Evolutionary conservation across 441 rosid genomes (phyloP).

Genomic region (Jatropha podagrica): DNA sequence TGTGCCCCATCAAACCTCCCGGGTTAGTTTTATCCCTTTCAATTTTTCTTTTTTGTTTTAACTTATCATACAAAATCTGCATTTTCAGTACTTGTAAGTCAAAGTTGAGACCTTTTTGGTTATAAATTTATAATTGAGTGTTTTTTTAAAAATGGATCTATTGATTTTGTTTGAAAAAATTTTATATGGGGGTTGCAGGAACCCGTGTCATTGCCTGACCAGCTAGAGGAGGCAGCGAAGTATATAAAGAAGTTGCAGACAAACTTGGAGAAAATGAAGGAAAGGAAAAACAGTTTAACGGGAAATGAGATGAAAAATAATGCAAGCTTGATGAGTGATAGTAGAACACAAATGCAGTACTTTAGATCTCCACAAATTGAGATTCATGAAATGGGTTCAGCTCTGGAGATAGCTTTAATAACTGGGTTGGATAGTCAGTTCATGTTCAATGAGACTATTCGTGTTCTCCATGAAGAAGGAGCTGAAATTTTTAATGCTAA

Average conservation of each 20-base stretch:
- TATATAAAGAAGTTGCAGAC: slow-evolving; percentile 69
- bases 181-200: slow-evolving; percentile 37
- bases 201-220: slow-evolving; percentile 55
- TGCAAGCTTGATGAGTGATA: neutral
- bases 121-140: no score
- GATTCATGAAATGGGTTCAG: slow-evolving; percentile 52
- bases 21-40: slow-evolving; percentile 34
- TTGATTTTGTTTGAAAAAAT: no score
- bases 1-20: slow-evolving; percentile 50
- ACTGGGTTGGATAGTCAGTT: slow-evolving; percentile 49
- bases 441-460: slow-evolving; percentile 49
- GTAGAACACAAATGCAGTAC: slow-evolving; percentile 11
- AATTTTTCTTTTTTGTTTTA: neutral
- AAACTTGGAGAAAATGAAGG: slow-evolving; percentile 62
- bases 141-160: neutral
- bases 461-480: slow-evolving; percentile 62
- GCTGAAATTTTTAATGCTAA: slow-evolving; percentile 60
- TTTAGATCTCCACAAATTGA: slow-evolving; percentile 41
- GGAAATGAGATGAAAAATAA: slow-evolving; percentile 12
- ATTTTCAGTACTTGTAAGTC: no score
- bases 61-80: neutral
- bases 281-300: slow-evolving; percentile 47
- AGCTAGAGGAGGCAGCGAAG: slow-evolving; percentile 61
- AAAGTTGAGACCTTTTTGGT: no score
- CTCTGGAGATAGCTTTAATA: slow-evolving; percentile 51